Conservation (phyloP, 352 stramenopile genomes). For the Globisporangium splendens region DNA sequence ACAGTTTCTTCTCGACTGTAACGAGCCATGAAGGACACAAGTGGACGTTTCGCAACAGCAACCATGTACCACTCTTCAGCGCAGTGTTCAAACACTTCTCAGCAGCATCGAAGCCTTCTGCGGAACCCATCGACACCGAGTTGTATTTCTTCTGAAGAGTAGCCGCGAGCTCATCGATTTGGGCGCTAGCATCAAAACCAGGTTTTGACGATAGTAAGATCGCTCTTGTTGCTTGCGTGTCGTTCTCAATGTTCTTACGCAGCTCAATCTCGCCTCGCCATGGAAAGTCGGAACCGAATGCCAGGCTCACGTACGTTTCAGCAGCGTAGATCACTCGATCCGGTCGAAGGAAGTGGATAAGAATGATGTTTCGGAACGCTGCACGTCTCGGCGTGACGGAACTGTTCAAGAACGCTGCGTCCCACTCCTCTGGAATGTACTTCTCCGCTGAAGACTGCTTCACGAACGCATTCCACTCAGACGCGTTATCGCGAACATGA, state of each 20-base stretch:
- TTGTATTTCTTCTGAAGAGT: conserved; percentile 92
- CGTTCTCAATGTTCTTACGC: conserved; percentile 88
- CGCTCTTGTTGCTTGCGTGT: conserved; percentile 89
- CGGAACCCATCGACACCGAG: conserved; percentile 98
- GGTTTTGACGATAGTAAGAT: conserved; percentile 96
- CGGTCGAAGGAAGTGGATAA: conserved; percentile 85
- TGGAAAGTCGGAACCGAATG: conserved; percentile 91
- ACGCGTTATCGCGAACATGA: conserved; percentile 57
- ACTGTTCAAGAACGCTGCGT: conserved; percentile 32
- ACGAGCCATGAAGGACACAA: conserved; percentile 97
- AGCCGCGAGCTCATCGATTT: conserved; percentile 94
- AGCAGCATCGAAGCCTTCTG: conserved; percentile 94
- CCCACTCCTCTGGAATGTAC: conserved; percentile 63
- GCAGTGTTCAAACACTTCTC: conserved; percentile 94
- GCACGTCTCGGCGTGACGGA: conserved; percentile 43
- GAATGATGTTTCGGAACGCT: conserved; percentile 77
- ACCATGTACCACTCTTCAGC: conserved; percentile 96
- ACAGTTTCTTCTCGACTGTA: conserved; percentile 97
- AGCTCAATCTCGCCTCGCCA: conserved; percentile 96
- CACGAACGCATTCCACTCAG: conserved; percentile 81
- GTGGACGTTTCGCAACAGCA: conserved; percentile 99
- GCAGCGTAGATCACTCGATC: conserved; percentile 86
- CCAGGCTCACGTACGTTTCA: conserved; percentile 66
- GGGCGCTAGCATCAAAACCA: conserved; percentile 97
- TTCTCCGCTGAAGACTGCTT: conserved; percentile 72